A percentile compares a stretch with the other conserved stretches of the same genome.
phyloP scores from a whole-genome alignment of 106 monocot genomes.

The Dactylorhiza incarnata region DNA sequence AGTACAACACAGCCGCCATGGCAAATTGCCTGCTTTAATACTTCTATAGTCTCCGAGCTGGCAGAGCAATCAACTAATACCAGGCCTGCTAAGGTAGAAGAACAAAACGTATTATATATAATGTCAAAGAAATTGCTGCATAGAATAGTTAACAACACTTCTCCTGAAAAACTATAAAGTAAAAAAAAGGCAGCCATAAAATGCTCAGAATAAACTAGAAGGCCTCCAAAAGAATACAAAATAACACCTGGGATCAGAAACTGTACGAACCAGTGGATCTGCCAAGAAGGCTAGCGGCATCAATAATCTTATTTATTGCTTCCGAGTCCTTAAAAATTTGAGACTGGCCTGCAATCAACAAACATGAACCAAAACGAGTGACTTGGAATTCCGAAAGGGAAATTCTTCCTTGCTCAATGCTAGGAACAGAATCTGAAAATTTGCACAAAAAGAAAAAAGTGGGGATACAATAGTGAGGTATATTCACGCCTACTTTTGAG shows the following conservation, averaged over 20 bases:
- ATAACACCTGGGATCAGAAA: conserved; percentile 4
- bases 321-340: conserved; percentile 44
- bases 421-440: too few relatives aligned
- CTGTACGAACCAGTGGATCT: conserved; percentile 68
- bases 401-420: too few relatives aligned
- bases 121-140: neutral
- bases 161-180: neutral
- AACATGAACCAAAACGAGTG: neutral
- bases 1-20: conserved; percentile 70
- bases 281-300: conserved; percentile 51
- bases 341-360: conserved; percentile 41
- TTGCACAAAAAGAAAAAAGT: too few relatives aligned
- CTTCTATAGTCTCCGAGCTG: conserved; percentile 60
- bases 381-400: neutral
- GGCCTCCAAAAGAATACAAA: conserved; percentile 5
- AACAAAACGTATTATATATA: neutral
- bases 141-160: neutral
- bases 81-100: conserved; percentile 41
- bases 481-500: too few relatives aligned
- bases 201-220: neutral
- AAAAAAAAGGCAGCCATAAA: neutral
- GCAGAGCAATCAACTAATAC: conserved; percentile 87
- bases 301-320: conserved; percentile 33
- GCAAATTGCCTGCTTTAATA: conserved; percentile 45
- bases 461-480: too few relatives aligned